A percentile compares a stretch with the other conserved stretches of the same genome.
phyloP scores from a whole-genome alignment of 768 basidiomycete species.

The Astraeus odoratus region DNA sequence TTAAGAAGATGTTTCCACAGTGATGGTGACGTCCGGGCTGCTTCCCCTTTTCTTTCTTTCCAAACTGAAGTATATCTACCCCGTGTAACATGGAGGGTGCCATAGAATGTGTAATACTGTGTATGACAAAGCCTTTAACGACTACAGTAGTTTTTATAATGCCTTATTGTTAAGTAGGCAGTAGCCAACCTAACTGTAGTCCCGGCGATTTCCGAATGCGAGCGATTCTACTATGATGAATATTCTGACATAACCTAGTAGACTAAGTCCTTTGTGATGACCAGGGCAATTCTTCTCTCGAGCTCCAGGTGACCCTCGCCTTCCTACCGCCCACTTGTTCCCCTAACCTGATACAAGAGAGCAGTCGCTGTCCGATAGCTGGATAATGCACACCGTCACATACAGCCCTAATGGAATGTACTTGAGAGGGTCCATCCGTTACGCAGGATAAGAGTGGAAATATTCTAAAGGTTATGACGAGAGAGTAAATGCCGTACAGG shows the following conservation, averaged over 20 bases:
- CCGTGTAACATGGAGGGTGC: too few relatives aligned
- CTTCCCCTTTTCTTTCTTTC: neutral
- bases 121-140: too few relatives aligned
- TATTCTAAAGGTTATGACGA: slow-evolving; percentile 6
- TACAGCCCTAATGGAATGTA: too few relatives aligned
- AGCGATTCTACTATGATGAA: too few relatives aligned
- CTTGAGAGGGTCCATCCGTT: neutral
- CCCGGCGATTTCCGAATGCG: neutral
- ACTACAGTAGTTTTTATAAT: too few relatives aligned
- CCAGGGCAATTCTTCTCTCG: neutral
- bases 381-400: too few relatives aligned
- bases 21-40: neutral
- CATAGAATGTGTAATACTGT: too few relatives aligned
- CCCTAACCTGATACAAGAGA: neutral
- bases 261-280: neutral
- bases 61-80: neutral
- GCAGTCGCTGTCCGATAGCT: neutral
- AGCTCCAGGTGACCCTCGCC: neutral
- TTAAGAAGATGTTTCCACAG: slow-evolving; percentile 41
- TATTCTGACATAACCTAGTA: too few relatives aligned
- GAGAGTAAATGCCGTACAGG: slow-evolving; percentile 2
- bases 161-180: too few relatives aligned
- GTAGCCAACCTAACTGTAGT: too few relatives aligned
- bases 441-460: neutral
- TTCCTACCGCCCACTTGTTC: too few relatives aligned